Base-by-base conservation (phyloP, 2,329 filamentous ascomycete species). In the Colletotrichum sp. region DNA sequence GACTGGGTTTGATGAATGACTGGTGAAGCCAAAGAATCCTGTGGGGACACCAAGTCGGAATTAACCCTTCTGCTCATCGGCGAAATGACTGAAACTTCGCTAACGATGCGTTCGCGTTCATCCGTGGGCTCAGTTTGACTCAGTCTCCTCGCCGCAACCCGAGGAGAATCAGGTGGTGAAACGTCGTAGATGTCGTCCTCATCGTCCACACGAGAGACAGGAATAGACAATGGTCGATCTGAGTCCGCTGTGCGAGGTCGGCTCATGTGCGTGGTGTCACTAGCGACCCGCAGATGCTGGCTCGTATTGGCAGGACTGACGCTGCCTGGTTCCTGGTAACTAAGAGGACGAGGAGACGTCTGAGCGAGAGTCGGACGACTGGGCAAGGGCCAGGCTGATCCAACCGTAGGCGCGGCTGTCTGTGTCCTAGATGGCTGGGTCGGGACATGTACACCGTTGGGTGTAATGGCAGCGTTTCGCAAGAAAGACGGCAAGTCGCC, bases 401-500 rank as follows among this genome's bases (percentile, higher is more conserved):
- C 68, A n/a, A 72, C 18, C 5, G 76, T 68, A 7, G 78, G 73
- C 24, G 71, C 78, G 13, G 78, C 76, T 36, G 76, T 82, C 59
- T 77, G 75, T 21, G 68, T 66, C 14, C 76, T 81, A 34, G 80
- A 68, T 39, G 80, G 80, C 71, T 82, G 81, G 7, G 78, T 68
- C 28, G 71, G 78, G 7, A 59, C 79, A 57, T 60, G 61, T 36
- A 60, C 71, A 81, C 80, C 65, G 57, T 81, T 77, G 24, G 87
- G 85, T 64, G 86, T 81, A 63, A 89, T 83, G 36, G 85, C 81
- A 39, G 86, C 84, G 68, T 90, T 88, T 34, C 90, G 89, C 77
- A 92, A 78, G 77, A 92, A 92, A 4, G 85, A 88, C 2, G 91
- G 90, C 71, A 91, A 77, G 78, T 91, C 90, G 12, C 87, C 87